These are phyloP conservation scores for Neurospora cerealis DNA, from an alignment of 495 filamentous ascomycete species.

Conservation along the genomic window DNA sequence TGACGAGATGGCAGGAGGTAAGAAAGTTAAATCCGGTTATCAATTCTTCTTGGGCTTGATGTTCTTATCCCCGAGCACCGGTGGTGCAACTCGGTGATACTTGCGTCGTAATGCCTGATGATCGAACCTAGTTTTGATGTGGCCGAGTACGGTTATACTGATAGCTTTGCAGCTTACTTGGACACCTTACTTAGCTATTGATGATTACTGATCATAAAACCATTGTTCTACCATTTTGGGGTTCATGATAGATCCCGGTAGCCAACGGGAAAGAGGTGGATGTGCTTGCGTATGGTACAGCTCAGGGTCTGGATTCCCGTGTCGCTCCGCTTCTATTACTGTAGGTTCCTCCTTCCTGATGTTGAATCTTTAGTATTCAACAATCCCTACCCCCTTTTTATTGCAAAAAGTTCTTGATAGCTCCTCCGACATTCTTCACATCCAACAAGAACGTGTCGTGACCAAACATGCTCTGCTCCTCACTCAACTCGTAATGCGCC, in stretches of 20 bases:
- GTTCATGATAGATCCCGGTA: not conserved
- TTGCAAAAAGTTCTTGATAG: constrained; percentile 65
- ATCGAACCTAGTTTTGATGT: not conserved
- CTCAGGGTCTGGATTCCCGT: not conserved
- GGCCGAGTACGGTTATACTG: not conserved
- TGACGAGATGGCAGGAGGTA: not conserved
- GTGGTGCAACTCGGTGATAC: not conserved
- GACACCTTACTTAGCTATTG: not conserved
- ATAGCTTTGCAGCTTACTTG: not conserved
- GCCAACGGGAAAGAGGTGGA: not conserved
- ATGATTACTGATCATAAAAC: not conserved
- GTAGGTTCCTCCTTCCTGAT: not conserved
- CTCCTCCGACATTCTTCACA: constrained; percentile 80
- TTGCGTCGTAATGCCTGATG: not conserved
- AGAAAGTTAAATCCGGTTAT: not conserved
- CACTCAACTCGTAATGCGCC: constrained; percentile 80
- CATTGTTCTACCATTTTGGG: not conserved
- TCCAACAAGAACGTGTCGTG: constrained; percentile 96
- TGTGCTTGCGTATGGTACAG: not conserved
- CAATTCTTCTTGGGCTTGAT: not conserved
- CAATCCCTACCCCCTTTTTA: constrained; percentile 11
- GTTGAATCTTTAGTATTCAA: not conserved
- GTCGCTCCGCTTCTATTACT: not conserved
- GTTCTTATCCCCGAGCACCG: not conserved
- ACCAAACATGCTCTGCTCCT: constrained; percentile 85